Percentiles rank a stretch among this genome's conserved stretches.
These are phyloP conservation scores for Salvia miltiorrhiza DNA, from an alignment of 257 asterid genomes.

Conservation along the genomic window DNA sequence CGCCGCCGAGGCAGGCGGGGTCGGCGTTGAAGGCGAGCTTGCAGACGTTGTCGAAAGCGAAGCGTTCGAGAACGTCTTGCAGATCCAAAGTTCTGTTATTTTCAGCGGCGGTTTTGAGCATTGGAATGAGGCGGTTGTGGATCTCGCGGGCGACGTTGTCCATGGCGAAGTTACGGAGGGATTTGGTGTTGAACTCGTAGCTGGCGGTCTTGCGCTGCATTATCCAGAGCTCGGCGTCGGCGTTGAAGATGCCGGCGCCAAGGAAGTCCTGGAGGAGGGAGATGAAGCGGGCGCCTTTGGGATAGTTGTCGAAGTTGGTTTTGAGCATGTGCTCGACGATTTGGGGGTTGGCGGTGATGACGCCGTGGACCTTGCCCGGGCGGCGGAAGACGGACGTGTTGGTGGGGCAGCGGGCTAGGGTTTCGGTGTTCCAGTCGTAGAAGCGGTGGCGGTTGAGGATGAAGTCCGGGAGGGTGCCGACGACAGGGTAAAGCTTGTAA, in stretches of 20 bases:
- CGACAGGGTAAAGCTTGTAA: slow-evolving; percentile 53
- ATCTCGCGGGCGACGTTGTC: slow-evolving; percentile 56
- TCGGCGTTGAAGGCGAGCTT: slow-evolving; percentile 74
- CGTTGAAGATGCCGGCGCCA: slow-evolving; percentile 75
- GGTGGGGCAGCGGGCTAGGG: slow-evolving; percentile 51
- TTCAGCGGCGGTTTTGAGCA: slow-evolving; percentile 37
- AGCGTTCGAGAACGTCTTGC: slow-evolving; percentile 72
- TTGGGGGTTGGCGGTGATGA: slow-evolving; percentile 68
- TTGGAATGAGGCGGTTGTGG: slow-evolving; percentile 49
- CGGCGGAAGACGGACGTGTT: slow-evolving; percentile 68
- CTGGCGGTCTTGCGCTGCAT: slow-evolving; percentile 84
- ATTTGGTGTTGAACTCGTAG: slow-evolving; percentile 79
- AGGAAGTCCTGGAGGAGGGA: slow-evolving; percentile 63
- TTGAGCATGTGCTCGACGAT: slow-evolving; percentile 72
- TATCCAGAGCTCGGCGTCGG: slow-evolving; percentile 67
- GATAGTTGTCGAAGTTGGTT: slow-evolving; percentile 68
- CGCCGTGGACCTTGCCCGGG: slow-evolving; percentile 68
- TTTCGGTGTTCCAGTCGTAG: slow-evolving; percentile 69
- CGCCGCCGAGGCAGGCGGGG: slow-evolving; percentile 72
- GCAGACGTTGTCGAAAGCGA: slow-evolving; percentile 80
- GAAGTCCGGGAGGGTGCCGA: slow-evolving; percentile 75
- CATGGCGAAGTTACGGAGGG: slow-evolving; percentile 70
- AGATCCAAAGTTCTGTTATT: slow-evolving; percentile 38
- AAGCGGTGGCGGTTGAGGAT: slow-evolving; percentile 80
- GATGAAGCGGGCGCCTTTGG: slow-evolving; percentile 64